Percentiles rank a stretch among this genome's conserved stretches.
phyloP scores from a whole-genome alignment of 345 rosid species.

The Citrus australasica region DNA sequence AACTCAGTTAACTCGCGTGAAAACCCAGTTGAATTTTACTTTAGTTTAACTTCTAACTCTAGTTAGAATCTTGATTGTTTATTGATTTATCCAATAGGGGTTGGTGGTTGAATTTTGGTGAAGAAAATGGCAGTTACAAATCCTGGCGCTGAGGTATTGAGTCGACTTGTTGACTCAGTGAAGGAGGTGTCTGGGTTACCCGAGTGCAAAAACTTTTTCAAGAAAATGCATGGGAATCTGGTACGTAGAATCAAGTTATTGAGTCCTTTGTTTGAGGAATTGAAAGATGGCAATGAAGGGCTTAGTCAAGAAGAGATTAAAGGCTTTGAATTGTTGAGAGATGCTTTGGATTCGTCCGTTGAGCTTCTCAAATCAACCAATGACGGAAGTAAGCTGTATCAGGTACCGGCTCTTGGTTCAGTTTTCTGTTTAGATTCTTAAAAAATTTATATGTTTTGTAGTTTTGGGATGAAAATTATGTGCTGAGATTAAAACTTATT shows the following conservation, averaged over 20 bases:
- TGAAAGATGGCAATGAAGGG: constrained; percentile 44
- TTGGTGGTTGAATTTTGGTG: constrained; percentile 11
- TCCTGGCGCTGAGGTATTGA: constrained; percentile 36
- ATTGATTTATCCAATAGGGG: not conserved
- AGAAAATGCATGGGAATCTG: constrained; percentile 74
- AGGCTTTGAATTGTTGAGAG: constrained; percentile 50
- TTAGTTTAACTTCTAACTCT: constrained; percentile 5
- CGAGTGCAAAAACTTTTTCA: constrained; percentile 51
- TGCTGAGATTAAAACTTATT: not conserved
- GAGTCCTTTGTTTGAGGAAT: constrained; percentile 93
- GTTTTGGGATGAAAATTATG: not conserved
- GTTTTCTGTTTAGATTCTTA: constrained; percentile 23
- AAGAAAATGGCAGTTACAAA: constrained; percentile 36
- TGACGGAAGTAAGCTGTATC: constrained; percentile 79
- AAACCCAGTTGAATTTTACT: not conserved
- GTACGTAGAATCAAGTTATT: constrained; percentile 87
- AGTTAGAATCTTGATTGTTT: not conserved
- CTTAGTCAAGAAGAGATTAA: constrained; percentile 36
- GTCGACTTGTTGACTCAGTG: constrained; percentile 50
- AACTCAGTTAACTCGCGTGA: constrained; percentile 5
- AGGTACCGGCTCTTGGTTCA: constrained; percentile 38
- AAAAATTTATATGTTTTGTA: not conserved
- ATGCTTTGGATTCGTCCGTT: constrained; percentile 60
- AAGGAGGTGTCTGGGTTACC: constrained; percentile 66
- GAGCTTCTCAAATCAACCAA: constrained; percentile 55